Base-by-base conservation (phyloP, 2,329 filamentous ascomycete genomes). In the Paraphaeosphaeria sporulosa region DNA sequence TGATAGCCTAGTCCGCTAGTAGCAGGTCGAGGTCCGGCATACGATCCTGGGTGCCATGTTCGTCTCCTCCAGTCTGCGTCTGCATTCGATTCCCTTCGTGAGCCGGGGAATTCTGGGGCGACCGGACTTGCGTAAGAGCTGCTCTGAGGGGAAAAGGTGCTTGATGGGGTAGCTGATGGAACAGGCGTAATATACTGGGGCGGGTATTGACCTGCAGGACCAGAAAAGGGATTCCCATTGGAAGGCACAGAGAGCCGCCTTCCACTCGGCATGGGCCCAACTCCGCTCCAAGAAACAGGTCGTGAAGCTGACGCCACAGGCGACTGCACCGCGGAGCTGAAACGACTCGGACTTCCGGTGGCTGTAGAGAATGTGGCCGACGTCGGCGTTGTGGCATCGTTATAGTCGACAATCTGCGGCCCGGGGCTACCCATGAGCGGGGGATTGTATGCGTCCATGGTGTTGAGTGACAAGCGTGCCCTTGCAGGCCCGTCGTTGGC, bases 31-130 rank as follows among this genome's bases (percentile, higher is more conserved):
- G 84, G 84, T 62, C 78, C 78, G 17, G 86, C 84, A 60, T 83
- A 82, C 12, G 88, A 90, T 63, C 93, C 91, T 0, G 93, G 92
- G 77, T 97, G 94, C 94, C 94, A 97, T 2, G 94, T 97, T 55
- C 93, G 87, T 63, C 94, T 85, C 64, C 93, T 88, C 86, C 89
- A 92, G 57, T 92, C 90, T 44, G 93, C 89, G 64, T 96, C 93
- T 21, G 84, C 87, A 9, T 85, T 81, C 0, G 91, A 90, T 43
- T 93, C 90, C 44, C 89, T 84, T 32, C 90, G 82, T 4, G 86
- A 84, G 78, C 87, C 90, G 8, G 83, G 82, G 36, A 89, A 87
- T 0, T 85, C 83, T 0, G 89, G 87, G 44, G 81, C 85, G 0
- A 88, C 90, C 5, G 93, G 93, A 83, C 80, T 92, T 64, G 78